These are phyloP conservation scores for Murraya koenigii DNA, from an alignment of 345 rosid genomes.

Conservation along the genomic window DNA sequence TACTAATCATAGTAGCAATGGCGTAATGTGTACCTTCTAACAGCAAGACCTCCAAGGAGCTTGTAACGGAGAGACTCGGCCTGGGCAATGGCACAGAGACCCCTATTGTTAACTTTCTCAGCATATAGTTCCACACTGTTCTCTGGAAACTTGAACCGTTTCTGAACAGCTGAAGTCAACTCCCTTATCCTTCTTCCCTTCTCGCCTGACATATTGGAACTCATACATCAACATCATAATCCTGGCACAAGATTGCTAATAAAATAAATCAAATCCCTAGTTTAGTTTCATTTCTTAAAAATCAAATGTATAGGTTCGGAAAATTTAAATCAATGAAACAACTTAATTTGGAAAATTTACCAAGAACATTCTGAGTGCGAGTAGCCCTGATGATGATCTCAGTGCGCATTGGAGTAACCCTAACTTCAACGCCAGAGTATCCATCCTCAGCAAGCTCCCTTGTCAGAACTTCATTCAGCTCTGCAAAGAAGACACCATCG, in stretches of 20 bases:
- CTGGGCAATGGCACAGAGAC: slow-evolving; percentile 92
- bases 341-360: slow-evolving; percentile 26
- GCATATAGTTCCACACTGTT: slow-evolving; percentile 81
- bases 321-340: too few species aligned
- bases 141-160: slow-evolving; percentile 66
- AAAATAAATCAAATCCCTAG: too few species aligned
- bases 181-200: slow-evolving; percentile 85
- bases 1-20: too few species aligned
- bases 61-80: slow-evolving; percentile 89
- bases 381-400: slow-evolving; percentile 92
- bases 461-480: slow-evolving; percentile 67
- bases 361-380: slow-evolving; percentile 82
- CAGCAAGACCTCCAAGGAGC: slow-evolving; percentile 93
- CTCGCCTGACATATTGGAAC: slow-evolving; percentile 44
- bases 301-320: too few species aligned
- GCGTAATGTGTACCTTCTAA: slow-evolving; percentile 49
- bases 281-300: too few species aligned
- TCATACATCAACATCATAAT: background rate
- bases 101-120: slow-evolving; percentile 71
- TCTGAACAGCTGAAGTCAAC: slow-evolving; percentile 73
- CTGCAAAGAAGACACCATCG: slow-evolving; percentile 79
- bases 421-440: slow-evolving; percentile 89
- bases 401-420: slow-evolving; percentile 86
- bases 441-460: slow-evolving; percentile 90
- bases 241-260: too few species aligned